phyloP scores from a whole-genome alignment of 306 rosid genomes.

The Phaseolus lunatus region DNA sequence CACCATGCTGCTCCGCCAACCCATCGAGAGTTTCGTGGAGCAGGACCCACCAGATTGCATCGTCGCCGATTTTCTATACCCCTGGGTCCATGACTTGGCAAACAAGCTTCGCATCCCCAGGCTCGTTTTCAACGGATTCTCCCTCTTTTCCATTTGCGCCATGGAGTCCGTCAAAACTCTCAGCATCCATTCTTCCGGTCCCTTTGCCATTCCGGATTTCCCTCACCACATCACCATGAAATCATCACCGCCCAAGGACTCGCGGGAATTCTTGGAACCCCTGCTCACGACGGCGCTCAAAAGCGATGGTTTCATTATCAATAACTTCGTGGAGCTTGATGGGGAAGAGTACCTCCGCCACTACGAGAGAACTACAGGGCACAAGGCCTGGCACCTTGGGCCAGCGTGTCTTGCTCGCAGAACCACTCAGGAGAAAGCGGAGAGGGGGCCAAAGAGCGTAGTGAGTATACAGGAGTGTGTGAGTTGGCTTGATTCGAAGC shows the following conservation, averaged over 20 bases:
- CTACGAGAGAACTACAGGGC: conserved; percentile 31
- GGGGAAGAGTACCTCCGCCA: conserved; percentile 36
- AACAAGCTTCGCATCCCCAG: conserved; percentile 33
- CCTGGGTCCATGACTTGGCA: conserved; percentile 44
- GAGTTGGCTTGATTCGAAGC: conserved; percentile 46
- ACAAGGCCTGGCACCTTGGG: conserved; percentile 52
- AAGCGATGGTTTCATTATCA: conserved; percentile 47
- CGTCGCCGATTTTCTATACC: conserved; percentile 14
- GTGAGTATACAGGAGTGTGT: conserved; percentile 27
- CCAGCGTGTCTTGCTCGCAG: conserved; percentile 36
- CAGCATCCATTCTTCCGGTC: not conserved
- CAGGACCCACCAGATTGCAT: conserved; percentile 44
- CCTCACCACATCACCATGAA: conserved; percentile 43
- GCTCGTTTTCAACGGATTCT: conserved; percentile 34
- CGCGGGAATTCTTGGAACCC: not conserved
- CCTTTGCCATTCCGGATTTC: conserved; percentile 7
- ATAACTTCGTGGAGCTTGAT: conserved; percentile 45
- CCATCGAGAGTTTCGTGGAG: not conserved
- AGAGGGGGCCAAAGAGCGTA: conserved; percentile 38
- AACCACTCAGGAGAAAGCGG: conserved; percentile 26
- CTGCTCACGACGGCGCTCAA: conserved; percentile 17
- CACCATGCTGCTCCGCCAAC: not conserved
- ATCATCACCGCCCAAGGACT: conserved; percentile 2
- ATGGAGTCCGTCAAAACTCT: not conserved
- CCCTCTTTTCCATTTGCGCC: conserved; percentile 35